These are phyloP conservation scores for Rhododendron williamsianum DNA, from an alignment of 148 eudicot species.

Conservation along the genomic window DNA sequence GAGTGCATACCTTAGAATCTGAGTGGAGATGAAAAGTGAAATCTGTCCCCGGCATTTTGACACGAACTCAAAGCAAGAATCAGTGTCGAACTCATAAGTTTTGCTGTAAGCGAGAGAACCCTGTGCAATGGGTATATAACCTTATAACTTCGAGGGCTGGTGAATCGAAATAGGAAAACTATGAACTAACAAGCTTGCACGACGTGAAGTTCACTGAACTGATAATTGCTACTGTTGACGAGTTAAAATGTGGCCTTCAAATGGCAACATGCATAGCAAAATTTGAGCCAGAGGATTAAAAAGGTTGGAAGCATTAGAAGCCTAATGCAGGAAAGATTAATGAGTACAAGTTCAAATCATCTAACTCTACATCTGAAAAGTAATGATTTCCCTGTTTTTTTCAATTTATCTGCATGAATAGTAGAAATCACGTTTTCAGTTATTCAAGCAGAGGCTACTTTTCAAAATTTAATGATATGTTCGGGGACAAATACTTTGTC, in stretches of 20 bases:
- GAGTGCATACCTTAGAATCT: background rate
- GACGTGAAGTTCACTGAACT: background rate
- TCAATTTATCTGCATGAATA: background rate
- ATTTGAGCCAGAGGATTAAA: background rate
- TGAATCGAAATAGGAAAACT: background rate
- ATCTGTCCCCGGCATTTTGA: background rate
- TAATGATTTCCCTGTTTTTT: background rate
- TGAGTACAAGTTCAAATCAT: background rate
- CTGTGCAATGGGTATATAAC: background rate
- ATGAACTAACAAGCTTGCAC: background rate
- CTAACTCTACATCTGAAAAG: background rate
- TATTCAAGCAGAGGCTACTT: background rate
- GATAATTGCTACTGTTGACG: background rate
- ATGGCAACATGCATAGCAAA: background rate
- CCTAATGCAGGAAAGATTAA: background rate
- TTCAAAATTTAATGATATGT: background rate
- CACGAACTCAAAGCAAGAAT: background rate
- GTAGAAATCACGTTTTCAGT: background rate
- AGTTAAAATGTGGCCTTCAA: background rate
- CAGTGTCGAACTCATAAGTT: background rate
- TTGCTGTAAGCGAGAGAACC: background rate
- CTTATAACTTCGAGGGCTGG: background rate
- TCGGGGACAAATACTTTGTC: background rate
- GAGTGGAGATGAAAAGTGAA: background rate
- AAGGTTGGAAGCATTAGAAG: background rate